A percentile compares a stretch with the other conserved stretches of the same genome.
Conservation (phyloP, 202 grass and related monocot species). For the Eragrostis tef region DNA sequence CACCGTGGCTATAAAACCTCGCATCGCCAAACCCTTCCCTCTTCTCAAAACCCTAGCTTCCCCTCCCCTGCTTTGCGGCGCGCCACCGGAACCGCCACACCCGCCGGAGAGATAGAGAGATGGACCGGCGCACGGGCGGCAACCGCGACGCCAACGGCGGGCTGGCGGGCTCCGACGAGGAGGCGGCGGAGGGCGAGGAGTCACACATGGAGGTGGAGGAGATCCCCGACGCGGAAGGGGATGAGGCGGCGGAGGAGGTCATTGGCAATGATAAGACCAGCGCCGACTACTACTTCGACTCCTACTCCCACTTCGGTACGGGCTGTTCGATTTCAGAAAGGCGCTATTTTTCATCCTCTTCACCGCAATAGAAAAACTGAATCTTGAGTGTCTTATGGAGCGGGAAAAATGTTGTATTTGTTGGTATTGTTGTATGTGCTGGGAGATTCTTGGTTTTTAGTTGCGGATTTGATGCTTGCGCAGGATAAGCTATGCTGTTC, state of each 20-base stretch:
- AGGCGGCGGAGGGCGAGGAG: constrained; percentile 9
- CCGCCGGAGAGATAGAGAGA: background rate
- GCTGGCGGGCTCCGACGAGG: constrained; percentile 45
- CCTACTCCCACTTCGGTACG: constrained; percentile 96
- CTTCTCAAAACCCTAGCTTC: constrained; percentile 54
- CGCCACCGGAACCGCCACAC: background rate
- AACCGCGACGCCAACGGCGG: constrained; percentile 50
- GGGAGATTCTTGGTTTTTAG: background rate
- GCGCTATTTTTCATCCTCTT: background rate
- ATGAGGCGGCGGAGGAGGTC: constrained; percentile 25
- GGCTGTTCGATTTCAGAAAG: background rate
- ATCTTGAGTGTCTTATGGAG: background rate
- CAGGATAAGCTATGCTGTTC: background rate
- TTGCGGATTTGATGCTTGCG: background rate
- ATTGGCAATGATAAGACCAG: constrained; percentile 86
- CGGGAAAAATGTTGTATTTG: background rate
- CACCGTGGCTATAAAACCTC: constrained; percentile 47
- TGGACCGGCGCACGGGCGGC: constrained; percentile 50
- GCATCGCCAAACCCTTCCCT: background rate
- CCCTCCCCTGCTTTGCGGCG: constrained; percentile 57
- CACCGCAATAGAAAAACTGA: background rate
- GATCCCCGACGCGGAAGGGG: constrained; percentile 39
- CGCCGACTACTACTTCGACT: constrained; percentile 99
- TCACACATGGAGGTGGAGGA: constrained; percentile 57
- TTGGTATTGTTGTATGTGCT: background rate